Percentiles rank a stretch among this genome's conserved stretches.
These are phyloP conservation scores for Polysphondylium violaceum DNA, from an alignment of 78 protist species.

Conservation along the genomic window DNA sequence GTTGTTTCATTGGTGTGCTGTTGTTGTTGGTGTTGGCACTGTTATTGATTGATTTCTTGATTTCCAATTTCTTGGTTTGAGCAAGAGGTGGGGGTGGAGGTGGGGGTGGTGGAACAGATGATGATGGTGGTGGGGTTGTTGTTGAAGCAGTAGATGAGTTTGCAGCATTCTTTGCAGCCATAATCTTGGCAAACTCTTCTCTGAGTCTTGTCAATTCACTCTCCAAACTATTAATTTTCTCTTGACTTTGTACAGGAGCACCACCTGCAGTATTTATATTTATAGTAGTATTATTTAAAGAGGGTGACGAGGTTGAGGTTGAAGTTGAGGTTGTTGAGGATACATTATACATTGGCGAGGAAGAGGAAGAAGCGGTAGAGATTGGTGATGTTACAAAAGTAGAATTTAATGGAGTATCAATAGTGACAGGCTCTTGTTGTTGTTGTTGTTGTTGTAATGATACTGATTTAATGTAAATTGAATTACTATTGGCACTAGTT, in stretches of 20 bases:
- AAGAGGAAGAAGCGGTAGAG: no score
- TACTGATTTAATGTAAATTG: no score
- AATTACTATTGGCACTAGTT: no score
- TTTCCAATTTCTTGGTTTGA: neutral
- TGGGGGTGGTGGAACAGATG: no score
- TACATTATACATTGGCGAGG: neutral
- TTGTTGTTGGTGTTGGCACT: neutral
- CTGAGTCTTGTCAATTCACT: slow-evolving; percentile 20
- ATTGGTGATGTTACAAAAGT: no score
- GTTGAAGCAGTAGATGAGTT: neutral
- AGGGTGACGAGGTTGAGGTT: neutral
- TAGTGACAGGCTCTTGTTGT: no score
- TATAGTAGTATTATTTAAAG: neutral
- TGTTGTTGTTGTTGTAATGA: no score
- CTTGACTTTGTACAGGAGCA: neutral
- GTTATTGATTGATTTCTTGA: neutral
- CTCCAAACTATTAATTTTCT: slow-evolving; percentile 1
- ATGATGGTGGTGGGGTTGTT: slow-evolving; percentile 28
- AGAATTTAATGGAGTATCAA: no score
- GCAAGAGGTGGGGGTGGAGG: slow-evolving; percentile 34
- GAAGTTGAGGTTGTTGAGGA: neutral
- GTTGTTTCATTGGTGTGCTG: slow-evolving; percentile 6
- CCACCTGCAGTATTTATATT: neutral
- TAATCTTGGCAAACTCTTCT: slow-evolving; percentile 19
- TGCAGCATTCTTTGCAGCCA: slow-evolving; percentile 6